Evolutionary conservation across 179 eudicot species (phyloP).

Genomic region (Beta macrorhiza): DNA sequence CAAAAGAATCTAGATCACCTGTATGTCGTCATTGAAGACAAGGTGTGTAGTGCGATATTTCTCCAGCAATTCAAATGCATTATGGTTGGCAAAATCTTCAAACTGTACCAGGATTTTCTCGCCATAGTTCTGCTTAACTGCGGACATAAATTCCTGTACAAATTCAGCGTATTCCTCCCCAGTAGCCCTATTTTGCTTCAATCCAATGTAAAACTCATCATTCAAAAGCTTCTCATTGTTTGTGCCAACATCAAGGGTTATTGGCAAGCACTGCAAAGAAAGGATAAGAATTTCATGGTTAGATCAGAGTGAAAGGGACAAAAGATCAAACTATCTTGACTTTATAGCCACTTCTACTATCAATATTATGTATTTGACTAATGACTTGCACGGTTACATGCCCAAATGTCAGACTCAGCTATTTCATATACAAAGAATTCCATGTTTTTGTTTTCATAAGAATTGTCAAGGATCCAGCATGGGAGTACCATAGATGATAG

Average conservation of each 20-base stretch:
- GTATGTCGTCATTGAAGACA: conserved; percentile 93
- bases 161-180: conserved; percentile 85
- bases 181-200: conserved; percentile 72
- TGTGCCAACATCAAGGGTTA: conserved; percentile 92
- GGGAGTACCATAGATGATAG: too few relatives aligned
- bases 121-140: conserved; percentile 88
- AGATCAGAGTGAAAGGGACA: not conserved
- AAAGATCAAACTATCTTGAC: not conserved
- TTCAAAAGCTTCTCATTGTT: conserved; percentile 70
- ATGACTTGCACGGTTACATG: too few relatives aligned
- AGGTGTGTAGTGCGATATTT: conserved; percentile 76
- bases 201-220: conserved; percentile 87
- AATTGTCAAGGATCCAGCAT: not conserved
- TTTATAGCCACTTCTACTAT: not conserved
- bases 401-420: too few relatives aligned
- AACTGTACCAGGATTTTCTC: conserved; percentile 88
- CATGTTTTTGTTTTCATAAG: too few relatives aligned
- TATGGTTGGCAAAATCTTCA: conserved; percentile 96
- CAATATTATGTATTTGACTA: too few relatives aligned
- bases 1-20: conserved; percentile 41
- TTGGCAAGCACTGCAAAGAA: conserved; percentile 69
- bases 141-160: conserved; percentile 75
- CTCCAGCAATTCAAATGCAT: conserved; percentile 76
- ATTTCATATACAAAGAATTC: too few relatives aligned
- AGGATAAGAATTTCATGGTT: not conserved